Evolutionary conservation across 768 basidiomycete species (phyloP), one percentile per base, ranked within the genome.

Genomic region (Podaxis carcinomalis): DNA sequence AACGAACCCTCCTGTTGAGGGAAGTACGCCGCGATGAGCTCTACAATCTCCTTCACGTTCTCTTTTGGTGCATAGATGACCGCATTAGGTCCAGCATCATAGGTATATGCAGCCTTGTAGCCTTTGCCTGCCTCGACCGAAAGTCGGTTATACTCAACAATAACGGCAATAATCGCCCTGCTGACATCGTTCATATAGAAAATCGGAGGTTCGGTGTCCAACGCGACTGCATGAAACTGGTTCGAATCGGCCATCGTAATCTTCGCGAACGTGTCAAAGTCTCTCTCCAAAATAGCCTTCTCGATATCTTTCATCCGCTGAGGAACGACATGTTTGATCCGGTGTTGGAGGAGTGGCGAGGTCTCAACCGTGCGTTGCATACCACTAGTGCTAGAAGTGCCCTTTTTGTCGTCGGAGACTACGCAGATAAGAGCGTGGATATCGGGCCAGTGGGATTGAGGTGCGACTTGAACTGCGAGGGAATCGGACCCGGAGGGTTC

Each of bases 151-250:
- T 94, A 87, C 76, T 98, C 97, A 44, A 90, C 89, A 66, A 99
- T 81, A 69, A 98, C 75, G 5, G 88, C 80, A 70, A 99, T 93
- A 76, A 99, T 93, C n/a, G 92, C 74, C n/a, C 91, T 83, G 59
- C 88, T 90, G 67, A 96, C 93, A 75, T 99, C 97, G 78, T 98
- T 98, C 86, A 99, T 88, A 80, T 99, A 99, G 74, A 99, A 98
- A 75, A 98, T 98, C 46, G 97, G 97, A 0, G 97, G 97, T 46
- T 90, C 86, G 0, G 97, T 98, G 76, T 99, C 97, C 65, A 98
- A 88, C 53, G 91, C 92, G 65, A 98, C 93, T 27, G 97, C 95
- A 71, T 99, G 97, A 86, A 99, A 99, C 78, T 93, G 90, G 78
- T 99, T 99, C 55, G 94, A 96, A 73, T 99, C 97, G 52, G 84